phyloP scores from a whole-genome alignment of 2,329 filamentous ascomycete species.

The Aplosporella prunicola region DNA sequence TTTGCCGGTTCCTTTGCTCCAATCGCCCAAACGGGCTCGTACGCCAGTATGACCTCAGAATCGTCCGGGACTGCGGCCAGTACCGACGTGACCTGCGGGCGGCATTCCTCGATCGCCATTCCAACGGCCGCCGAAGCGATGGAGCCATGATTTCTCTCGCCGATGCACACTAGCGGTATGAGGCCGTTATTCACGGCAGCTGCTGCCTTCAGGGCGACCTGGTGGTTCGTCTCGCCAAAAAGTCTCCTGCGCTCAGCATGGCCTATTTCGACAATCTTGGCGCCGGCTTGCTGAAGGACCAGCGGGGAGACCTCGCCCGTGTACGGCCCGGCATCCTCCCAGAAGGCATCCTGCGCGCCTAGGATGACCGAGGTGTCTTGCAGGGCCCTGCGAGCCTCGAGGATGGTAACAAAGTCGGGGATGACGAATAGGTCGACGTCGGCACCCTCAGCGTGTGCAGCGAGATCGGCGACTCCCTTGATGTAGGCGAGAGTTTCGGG shows the following conservation, averaged over 20 bases:
- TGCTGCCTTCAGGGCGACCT: conserved; percentile 58
- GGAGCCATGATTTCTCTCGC: conserved; percentile 50
- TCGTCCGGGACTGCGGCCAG: conserved; percentile 51
- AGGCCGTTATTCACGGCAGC: conserved; percentile 61
- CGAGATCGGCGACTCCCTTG: conserved; percentile 32
- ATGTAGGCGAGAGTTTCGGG: conserved; percentile 47
- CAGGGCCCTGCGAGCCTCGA: conserved; percentile 43
- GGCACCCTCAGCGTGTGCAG: conserved; percentile 44
- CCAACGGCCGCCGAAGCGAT: conserved; percentile 42
- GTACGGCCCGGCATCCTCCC: conserved; percentile 60
- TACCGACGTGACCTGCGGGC: conserved; percentile 54
- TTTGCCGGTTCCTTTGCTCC: conserved; percentile 63
- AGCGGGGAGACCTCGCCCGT: conserved; percentile 69
- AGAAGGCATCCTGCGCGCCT: conserved; percentile 69
- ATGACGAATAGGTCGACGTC: conserved; percentile 65
- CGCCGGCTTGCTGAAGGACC: conserved; percentile 58
- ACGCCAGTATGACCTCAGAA: conserved; percentile 66
- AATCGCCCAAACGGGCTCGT: conserved; percentile 86
- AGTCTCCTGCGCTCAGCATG: conserved; percentile 68
- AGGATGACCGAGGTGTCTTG: conserved; percentile 46
- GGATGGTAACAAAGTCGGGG: conserved; percentile 64
- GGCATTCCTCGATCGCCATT: conserved; percentile 56
- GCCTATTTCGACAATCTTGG: conserved; percentile 64
- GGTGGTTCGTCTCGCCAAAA: conserved; percentile 65
- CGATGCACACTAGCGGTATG: conserved; percentile 70